phyloP scores from a whole-genome alignment of 352 stramenopile genomes.

The Phytophthora fragariae region DNA sequence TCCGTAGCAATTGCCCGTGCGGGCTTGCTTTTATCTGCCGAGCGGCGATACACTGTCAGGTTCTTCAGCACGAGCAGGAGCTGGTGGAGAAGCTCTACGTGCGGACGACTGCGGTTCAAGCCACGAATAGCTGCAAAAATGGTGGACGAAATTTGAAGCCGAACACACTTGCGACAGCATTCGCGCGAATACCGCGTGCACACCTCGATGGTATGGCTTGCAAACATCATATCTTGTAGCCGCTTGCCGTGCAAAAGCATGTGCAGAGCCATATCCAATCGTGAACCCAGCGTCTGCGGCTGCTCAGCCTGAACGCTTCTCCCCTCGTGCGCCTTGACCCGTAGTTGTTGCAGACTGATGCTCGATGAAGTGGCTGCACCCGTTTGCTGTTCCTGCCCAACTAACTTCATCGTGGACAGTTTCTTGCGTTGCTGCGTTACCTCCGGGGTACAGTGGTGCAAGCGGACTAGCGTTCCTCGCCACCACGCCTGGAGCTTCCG shows the following conservation, averaged over 20 bases:
- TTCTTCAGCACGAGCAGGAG: slow-evolving; percentile 89
- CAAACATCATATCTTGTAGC: slow-evolving; percentile 94
- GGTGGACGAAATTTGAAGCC: slow-evolving; percentile 86
- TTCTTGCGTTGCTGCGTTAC: slow-evolving; percentile 67
- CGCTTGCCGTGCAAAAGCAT: slow-evolving; percentile 80
- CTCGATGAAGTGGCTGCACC: background rate
- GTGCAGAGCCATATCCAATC: slow-evolving; percentile 77
- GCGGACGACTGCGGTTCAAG: slow-evolving; percentile 95
- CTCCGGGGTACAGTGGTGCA: slow-evolving; percentile 47
- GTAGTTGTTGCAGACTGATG: slow-evolving; percentile 20
- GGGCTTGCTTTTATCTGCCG: slow-evolving; percentile 49
- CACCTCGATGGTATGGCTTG: slow-evolving; percentile 92
- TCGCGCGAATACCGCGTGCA: slow-evolving; percentile 92
- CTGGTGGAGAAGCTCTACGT: slow-evolving; percentile 94
- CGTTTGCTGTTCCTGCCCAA: slow-evolving; percentile 23
- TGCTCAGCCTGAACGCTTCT: slow-evolving; percentile 31
- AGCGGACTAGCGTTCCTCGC: slow-evolving; percentile 68
- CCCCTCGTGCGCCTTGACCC: slow-evolving; percentile 30
- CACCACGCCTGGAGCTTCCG: slow-evolving; percentile 73
- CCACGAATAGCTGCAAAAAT: slow-evolving; percentile 93
- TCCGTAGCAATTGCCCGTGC: slow-evolving; percentile 26
- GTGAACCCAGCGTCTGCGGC: slow-evolving; percentile 62
- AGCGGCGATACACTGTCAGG: slow-evolving; percentile 75
- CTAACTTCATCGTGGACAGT: slow-evolving; percentile 59
- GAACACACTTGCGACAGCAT: slow-evolving; percentile 91